These are phyloP conservation scores for Trichosporon sp. DNA, from an alignment of 1,284 basidiomycete genomes.

Conservation along the genomic window DNA sequence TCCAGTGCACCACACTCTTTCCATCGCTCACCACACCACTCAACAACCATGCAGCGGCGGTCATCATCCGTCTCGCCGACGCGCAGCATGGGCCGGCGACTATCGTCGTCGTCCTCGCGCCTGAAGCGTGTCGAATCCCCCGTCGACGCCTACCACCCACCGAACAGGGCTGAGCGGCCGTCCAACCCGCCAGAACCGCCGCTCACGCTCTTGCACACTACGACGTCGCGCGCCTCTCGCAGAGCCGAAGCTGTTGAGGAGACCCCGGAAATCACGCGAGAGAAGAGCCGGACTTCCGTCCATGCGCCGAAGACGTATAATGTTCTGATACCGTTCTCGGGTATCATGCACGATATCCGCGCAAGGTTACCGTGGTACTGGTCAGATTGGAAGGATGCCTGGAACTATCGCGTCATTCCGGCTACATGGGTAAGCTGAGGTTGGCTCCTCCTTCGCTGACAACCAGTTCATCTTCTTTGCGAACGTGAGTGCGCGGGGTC, in stretches of 20 bases:
- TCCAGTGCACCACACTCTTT: background rate
- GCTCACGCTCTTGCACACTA: slow-evolving; percentile 44
- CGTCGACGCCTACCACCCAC: slow-evolving; percentile 21
- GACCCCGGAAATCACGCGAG: background rate
- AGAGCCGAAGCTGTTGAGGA: background rate
- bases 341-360: slow-evolving; percentile 76
- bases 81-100: slow-evolving; percentile 13
- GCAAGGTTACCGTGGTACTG: slow-evolving; percentile 77
- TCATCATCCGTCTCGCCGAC: slow-evolving; percentile 20
- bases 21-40: background rate
- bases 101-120: background rate
- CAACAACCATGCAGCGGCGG: slow-evolving; percentile 18
- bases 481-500: slow-evolving; percentile 36
- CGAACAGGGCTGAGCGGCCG: slow-evolving; percentile 32
- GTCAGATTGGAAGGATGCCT: slow-evolving; percentile 84
- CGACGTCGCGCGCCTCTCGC: slow-evolving; percentile 29
- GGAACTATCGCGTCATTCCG: slow-evolving; percentile 70
- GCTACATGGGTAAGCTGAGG: slow-evolving; percentile 59
- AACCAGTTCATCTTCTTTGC: slow-evolving; percentile 54
- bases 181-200: slow-evolving; percentile 48
- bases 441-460: slow-evolving; percentile 38
- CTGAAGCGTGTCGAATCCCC: background rate
- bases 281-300: background rate
- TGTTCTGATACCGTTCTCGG: slow-evolving; percentile 51
- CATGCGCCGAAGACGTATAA: background rate